A percentile compares a stretch with the other conserved stretches of the same genome.
Conservation (phyloP, 768 basidiomycete species). For the Boletales sp. region DNA sequence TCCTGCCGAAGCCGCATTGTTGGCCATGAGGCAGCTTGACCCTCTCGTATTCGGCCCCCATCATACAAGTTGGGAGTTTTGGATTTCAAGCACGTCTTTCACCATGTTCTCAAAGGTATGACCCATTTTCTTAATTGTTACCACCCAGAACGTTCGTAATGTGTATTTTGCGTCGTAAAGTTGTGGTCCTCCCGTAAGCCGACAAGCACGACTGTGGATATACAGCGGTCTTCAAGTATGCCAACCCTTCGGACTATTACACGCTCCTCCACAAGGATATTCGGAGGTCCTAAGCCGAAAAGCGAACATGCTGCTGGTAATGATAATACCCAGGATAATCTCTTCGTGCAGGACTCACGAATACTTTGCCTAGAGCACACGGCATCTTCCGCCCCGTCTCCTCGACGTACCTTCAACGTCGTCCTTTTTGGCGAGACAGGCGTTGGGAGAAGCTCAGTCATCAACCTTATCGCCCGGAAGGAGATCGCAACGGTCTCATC, state of each 20-base stretch:
- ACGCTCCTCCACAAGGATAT: too few relatives aligned
- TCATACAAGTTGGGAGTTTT: slow-evolving; percentile 1
- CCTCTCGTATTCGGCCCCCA: slow-evolving; percentile 5
- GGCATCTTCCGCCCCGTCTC: too few relatives aligned
- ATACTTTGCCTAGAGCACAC: too few relatives aligned
- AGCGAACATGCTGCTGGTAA: slow-evolving; percentile 4
- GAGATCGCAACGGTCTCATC: too few relatives aligned
- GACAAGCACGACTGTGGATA: too few relatives aligned
- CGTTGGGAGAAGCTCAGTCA: too few relatives aligned
- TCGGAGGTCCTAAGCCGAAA: not conserved
- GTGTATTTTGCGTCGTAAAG: slow-evolving; percentile 2
- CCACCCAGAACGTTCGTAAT: slow-evolving; percentile 1
- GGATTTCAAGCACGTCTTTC: slow-evolving; percentile 6
- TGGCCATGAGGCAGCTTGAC: slow-evolving; percentile 20
- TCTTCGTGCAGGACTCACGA: too few relatives aligned
- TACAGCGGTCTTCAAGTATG: too few relatives aligned
- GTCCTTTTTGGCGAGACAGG: too few relatives aligned
- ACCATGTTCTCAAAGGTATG: slow-evolving; percentile 8
- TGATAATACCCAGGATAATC: slow-evolving; percentile 2
- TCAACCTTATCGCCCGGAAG: too few relatives aligned
- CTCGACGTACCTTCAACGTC: too few relatives aligned
- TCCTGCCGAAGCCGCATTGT: slow-evolving; percentile 19
- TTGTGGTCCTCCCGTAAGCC: not conserved
- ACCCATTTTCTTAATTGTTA: not conserved
- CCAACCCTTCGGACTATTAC: not conserved